Conservation (phyloP, 116 monocot genomes). For the Papilionanthe hybrid region DNA sequence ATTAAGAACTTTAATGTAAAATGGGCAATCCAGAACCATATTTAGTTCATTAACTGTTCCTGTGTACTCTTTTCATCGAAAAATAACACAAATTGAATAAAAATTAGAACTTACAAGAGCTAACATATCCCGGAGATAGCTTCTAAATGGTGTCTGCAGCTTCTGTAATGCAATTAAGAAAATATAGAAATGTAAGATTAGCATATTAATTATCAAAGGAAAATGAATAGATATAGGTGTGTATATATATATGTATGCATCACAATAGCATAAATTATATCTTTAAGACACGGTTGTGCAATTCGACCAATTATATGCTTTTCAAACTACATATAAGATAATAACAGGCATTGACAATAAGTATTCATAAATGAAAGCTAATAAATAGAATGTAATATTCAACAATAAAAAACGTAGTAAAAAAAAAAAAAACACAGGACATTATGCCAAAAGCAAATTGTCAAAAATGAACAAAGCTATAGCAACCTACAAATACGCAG, state of each 20-base stretch:
- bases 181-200: neutral
- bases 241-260: no score
- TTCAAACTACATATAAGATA: neutral
- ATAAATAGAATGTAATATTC: neutral
- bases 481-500: neutral
- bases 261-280: no score
- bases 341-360: neutral
- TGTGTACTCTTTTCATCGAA: neutral
- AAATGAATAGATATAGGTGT: neutral
- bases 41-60: neutral
- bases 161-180: conserved; percentile 32
- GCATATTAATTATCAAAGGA: neutral
- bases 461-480: neutral
- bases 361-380: neutral
- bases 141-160: conserved; percentile 59
- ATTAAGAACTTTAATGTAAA: neutral
- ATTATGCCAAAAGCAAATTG: neutral
- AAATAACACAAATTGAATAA: neutral
- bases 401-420: neutral
- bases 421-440: neutral
- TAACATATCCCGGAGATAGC: conserved; percentile 64
- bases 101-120: conserved; percentile 50
- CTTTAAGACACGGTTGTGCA: no score
- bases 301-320: neutral
- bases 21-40: neutral